Evolutionary conservation across 116 monocot species (phyloP), one percentile per base, ranked within the genome.

Genomic region (Zostera marina): DNA sequence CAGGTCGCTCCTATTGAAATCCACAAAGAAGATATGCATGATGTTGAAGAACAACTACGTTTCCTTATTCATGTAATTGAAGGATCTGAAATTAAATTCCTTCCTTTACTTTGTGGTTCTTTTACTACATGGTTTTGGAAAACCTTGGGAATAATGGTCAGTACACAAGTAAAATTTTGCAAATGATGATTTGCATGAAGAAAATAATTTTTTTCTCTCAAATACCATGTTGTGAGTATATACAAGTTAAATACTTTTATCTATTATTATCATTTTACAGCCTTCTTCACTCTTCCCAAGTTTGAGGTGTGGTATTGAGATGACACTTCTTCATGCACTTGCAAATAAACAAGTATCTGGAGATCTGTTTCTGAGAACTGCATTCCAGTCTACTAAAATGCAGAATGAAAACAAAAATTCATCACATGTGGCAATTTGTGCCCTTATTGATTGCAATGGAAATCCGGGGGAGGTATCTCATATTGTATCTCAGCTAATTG

Each of bases 241-340:
- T 20, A n/a, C n/a, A n/a, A n/a, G n/a, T n/a, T n/a, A n/a, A 9
- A 13, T 16, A 21, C 19, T 52, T 9, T 43, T 41, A 3, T 47
- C 16, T 14, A n/a, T 67, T 40, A 64, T 56, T 58, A 59, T 49
- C 45, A 12, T 70, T 12, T 70, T 71, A 14, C 80, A 96, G 96
- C 76, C 82, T 16, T 75, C 74, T 48, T 82, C 96, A 13, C 57
- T 96, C 47, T 89, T 85, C 64, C 96, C 96, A 54, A 88, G 88
- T 76, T 89, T 89, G 20, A 79, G 85, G 22, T 89, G 85, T 83
- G 89, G 89, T 22, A 41, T 96, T 59, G 96, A 96, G 72, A 89
- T 88, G 88, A 85, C 96, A 41, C 44, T 96, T 65, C 80, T 96
- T 61, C 71, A 78, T 78, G 78, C 85, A 14, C 13, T 89, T 44